Percentiles rank a stretch among this genome's conserved stretches.
These are phyloP conservation scores for Chamaecrista fasciculata DNA, from an alignment of 306 rosid genomes.

Conservation along the genomic window DNA sequence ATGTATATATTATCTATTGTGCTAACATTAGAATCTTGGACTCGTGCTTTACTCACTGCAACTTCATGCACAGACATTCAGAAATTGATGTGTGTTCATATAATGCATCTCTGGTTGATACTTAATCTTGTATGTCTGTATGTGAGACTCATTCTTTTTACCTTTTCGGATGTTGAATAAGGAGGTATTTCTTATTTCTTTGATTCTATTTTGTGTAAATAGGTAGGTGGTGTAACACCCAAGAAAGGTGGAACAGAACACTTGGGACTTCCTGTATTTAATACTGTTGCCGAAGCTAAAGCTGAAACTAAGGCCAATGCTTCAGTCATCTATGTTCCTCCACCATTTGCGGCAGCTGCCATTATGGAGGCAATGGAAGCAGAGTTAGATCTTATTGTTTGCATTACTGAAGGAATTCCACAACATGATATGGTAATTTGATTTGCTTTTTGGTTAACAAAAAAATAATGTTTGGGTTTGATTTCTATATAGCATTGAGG, in stretches of 20 bases:
- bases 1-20: background rate
- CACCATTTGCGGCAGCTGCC: constrained; percentile 96
- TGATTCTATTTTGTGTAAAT: constrained; percentile 23
- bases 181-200: background rate
- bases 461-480: background rate
- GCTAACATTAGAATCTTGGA: background rate
- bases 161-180: background rate
- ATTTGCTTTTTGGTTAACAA: background rate
- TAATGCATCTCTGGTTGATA: background rate
- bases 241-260: constrained; percentile 98
- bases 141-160: background rate
- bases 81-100: background rate
- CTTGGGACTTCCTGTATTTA: constrained; percentile 97
- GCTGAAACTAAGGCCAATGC: constrained; percentile 95
- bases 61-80: background rate
- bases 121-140: background rate
- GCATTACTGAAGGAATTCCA: constrained; percentile 99
- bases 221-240: constrained; percentile 98
- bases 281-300: constrained; percentile 90
- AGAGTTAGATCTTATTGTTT: constrained; percentile 91
- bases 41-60: background rate
- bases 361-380: constrained; percentile 92
- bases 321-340: constrained; percentile 93
- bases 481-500: background rate
- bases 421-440: constrained; percentile 86